Evolutionary conservation across 1,139 yeast genomes (phyloP), one percentile per base, ranked within the genome.

Genomic region (Lodderomyces metapsilosis): DNA sequence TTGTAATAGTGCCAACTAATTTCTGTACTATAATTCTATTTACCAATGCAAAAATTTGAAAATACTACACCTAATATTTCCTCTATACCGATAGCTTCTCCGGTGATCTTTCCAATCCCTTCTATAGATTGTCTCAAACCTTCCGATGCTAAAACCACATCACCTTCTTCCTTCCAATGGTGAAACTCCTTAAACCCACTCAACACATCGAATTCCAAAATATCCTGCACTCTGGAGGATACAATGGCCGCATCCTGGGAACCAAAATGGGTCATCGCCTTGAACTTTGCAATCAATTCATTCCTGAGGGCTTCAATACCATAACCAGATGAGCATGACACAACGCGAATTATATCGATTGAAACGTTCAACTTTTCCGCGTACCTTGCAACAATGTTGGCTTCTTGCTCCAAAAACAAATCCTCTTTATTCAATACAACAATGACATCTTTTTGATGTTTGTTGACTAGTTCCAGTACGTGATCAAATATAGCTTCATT

Each of bases 31-130:
- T 17, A 18, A 42, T 37, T 44, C 38, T 68, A 92, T 61, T 92
- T 92, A 5, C 98, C 98, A 34, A 92, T 88, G 61, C 98, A 92
- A 58, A 92, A 94, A 49, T 81, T 86, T 5, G 95, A 82, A 58
- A 92, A 92, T 0, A 92, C 95, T 3, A 87, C 92, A 0, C 94
- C 97, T 9, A 94, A 66, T 1, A 94, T 81, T 56, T 92, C 98
- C 54, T 92, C 98, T 0, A 91, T 76, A 0, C 95, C 96, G 11
- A 92, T 81, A 0, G 89, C 78, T 37, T 86, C 85, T 0, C 98
- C 98, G 0, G 97, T 89, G 28, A 92, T 85, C 54, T 83, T 86
- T 0, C 97, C 97, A 31, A 92, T 85, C 0, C 97, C 97, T 21
- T 85, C 91, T 11, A 85, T 80, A 0, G 96, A 82, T 44, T 77